Evolutionary conservation across 768 basidiomycete species (phyloP), one percentile per base, ranked within the genome.

Genomic region (Xerocomus potaroensis): DNA sequence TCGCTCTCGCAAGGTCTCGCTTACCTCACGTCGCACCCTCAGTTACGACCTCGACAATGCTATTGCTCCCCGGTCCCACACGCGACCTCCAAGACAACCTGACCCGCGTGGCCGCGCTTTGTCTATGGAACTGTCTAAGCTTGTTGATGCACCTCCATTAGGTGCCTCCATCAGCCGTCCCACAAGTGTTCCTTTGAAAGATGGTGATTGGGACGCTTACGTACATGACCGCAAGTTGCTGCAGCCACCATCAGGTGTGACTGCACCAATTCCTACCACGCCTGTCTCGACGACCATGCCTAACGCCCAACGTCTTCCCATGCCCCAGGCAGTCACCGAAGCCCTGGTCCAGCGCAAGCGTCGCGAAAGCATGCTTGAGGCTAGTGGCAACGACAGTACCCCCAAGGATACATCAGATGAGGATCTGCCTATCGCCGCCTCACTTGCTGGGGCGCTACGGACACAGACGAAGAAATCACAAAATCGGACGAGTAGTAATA

Each of bases 121-220:
- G 50, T 90, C 86, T 8, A 78, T 91, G 83, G 87, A 87, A 51
- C 59, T 84, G 40, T 73, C 77, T 12, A 68, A 71, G 40, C 60
- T 79, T 33, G 62, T 74, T 33, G 68, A 74, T 50, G 62, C 70
- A 26, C 64, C 71, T 41, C 58, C 70, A 19, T 55, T 76, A 14
- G 77, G 77, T 12, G 75, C 77, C 44, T 71, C 80, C 2, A 80
- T 86, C 44, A 74, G 75, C 45, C 75, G 87, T 31, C 85, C 88
- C 14, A 83, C 80, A 0, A 88, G 85, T 55, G 83, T 74, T 5
- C 86, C 87, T n/a, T 66, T 87, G 32, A 60, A 76, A 40, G 81
- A 87, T 34, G 74, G 79, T n/a, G 83, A 87, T 53, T 96, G 92
- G 92, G 87, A 94, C 51, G 68, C 77, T 35, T 95, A 96, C 63